phyloP scores from a whole-genome alignment of 371 early-diverging fungal genomes.

The Mortierella sp. region DNA sequence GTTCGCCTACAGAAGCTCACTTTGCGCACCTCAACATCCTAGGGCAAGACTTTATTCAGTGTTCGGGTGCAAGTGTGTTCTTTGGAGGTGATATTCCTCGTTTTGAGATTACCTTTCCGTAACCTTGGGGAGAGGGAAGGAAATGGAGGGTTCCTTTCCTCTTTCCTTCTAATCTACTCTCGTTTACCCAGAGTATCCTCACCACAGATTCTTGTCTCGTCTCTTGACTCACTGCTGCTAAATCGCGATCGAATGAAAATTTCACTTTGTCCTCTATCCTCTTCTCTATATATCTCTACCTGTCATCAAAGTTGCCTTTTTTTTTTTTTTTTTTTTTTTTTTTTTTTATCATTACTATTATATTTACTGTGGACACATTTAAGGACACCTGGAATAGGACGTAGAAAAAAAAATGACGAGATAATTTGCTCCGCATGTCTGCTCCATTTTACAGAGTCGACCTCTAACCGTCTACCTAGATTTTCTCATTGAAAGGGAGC shows the following conservation, averaged over 20 bases:
- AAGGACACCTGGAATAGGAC: too few species aligned
- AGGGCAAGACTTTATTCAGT: slow-evolving; percentile 32
- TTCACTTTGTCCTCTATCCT: not conserved
- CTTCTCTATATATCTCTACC: too few species aligned
- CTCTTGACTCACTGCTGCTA: not conserved
- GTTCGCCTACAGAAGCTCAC: slow-evolving; percentile 32
- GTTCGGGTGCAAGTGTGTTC: slow-evolving; percentile 25
- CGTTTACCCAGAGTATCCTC: not conserved
- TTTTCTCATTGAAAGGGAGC: too few species aligned
- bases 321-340: too few species aligned
- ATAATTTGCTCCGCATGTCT: too few species aligned
- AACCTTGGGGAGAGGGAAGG: not conserved
- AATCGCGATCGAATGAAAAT: not conserved
- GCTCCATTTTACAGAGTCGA: too few species aligned
- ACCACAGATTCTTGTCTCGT: not conserved
- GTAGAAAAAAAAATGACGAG: too few species aligned
- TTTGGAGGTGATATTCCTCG: slow-evolving; percentile 29
- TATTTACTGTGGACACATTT: too few species aligned
- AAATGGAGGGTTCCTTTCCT: too few species aligned
- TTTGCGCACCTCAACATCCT: slow-evolving; percentile 49
- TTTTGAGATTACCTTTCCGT: slow-evolving; percentile 32
- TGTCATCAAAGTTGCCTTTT: too few species aligned
- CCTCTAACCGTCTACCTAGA: too few species aligned
- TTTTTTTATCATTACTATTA: too few species aligned
- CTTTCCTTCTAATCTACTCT: not conserved